A percentile compares a stretch with the other conserved stretches of the same genome.
Evolutionary conservation across 768 basidiomycete genomes (phyloP).

Genomic region (Amanita fuliginea): DNA sequence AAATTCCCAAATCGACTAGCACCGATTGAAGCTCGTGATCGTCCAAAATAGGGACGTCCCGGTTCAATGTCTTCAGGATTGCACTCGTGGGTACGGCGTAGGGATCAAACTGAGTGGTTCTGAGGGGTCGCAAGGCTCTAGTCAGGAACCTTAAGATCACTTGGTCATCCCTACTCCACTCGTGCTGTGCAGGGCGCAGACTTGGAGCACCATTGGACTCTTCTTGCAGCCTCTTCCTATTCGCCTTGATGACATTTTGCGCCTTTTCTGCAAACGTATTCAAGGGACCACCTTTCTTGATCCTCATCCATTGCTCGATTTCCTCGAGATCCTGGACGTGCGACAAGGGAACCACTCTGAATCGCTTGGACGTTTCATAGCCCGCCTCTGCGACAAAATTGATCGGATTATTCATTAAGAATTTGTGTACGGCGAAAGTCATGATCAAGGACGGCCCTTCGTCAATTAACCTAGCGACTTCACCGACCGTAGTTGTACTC

Average conservation of each 20-base stretch:
- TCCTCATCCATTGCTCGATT: conserved; percentile 38
- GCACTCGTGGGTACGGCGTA: conserved; percentile 38
- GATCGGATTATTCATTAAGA: conserved; percentile 41
- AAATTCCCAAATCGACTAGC: conserved; percentile 60
- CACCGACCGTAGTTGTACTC: conserved; percentile 39
- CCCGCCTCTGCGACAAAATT: conserved; percentile 41
- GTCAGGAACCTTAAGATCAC: conserved; percentile 49
- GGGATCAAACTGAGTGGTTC: conserved; percentile 49
- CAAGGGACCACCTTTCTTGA: conserved; percentile 24
- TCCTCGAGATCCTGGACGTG: conserved; percentile 40
- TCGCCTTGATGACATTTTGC: conserved; percentile 24
- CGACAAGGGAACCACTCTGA: conserved; percentile 51
- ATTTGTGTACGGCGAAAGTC: conserved; percentile 48
- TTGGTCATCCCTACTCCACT: conserved; percentile 44
- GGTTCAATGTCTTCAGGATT: conserved; percentile 48
- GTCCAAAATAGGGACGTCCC: conserved; percentile 20
- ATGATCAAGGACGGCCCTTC: conserved; percentile 20
- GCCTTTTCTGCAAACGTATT: conserved; percentile 42
- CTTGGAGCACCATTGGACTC: conserved; percentile 22
- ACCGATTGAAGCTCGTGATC: conserved; percentile 31
- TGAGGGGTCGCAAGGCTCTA: conserved; percentile 36
- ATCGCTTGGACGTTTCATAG: conserved; percentile 38
- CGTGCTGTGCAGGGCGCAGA: conserved; percentile 16
- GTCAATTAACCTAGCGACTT: conserved; percentile 38
- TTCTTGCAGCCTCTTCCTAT: conserved; percentile 17